Evolutionary conservation across 768 basidiomycete species (phyloP).

Genomic region (Leccinum longicurvipes): DNA sequence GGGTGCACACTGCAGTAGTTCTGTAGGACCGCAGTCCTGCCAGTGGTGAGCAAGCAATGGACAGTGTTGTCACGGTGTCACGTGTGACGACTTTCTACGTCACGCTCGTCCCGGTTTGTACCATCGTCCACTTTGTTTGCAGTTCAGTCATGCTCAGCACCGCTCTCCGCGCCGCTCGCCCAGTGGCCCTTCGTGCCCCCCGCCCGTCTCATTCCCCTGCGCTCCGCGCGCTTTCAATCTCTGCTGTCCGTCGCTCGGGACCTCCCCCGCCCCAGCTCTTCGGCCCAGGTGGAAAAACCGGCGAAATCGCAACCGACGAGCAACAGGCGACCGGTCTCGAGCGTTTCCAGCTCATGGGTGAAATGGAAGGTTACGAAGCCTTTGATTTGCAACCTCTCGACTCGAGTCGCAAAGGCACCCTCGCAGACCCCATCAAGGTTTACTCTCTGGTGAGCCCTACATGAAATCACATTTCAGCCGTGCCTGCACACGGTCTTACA

Average conservation of each 20-base stretch:
- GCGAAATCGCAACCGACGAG: constrained; percentile 77
- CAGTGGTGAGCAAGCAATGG: no score
- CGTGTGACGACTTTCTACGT: constrained; percentile 26
- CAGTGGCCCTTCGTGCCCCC: constrained; percentile 19
- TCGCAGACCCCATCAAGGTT: constrained; percentile 83
- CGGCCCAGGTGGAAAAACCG: constrained; percentile 68
- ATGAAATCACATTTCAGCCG: background rate
- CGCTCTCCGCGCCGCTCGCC: constrained; percentile 27
- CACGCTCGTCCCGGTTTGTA: constrained; percentile 28
- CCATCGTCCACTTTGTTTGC: constrained; percentile 12
- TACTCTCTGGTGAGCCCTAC: constrained; percentile 68
- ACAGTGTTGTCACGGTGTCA: constrained; percentile 14
- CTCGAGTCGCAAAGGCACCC: constrained; percentile 82
- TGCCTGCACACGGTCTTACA: background rate
- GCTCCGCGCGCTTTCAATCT: constrained; percentile 58
- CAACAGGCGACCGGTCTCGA: constrained; percentile 96
- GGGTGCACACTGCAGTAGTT: background rate
- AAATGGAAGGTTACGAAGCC: constrained; percentile 81
- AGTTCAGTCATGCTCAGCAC: constrained; percentile 25
- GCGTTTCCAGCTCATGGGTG: constrained; percentile 88
- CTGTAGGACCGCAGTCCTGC: no score
- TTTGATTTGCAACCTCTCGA: constrained; percentile 89
- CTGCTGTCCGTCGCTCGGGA: constrained; percentile 53
- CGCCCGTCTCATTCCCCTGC: constrained; percentile 25
- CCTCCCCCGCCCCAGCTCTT: constrained; percentile 63